phyloP scores from a whole-genome alignment of 495 filamentous ascomycete species.

The Aspergillus wentii region DNA sequence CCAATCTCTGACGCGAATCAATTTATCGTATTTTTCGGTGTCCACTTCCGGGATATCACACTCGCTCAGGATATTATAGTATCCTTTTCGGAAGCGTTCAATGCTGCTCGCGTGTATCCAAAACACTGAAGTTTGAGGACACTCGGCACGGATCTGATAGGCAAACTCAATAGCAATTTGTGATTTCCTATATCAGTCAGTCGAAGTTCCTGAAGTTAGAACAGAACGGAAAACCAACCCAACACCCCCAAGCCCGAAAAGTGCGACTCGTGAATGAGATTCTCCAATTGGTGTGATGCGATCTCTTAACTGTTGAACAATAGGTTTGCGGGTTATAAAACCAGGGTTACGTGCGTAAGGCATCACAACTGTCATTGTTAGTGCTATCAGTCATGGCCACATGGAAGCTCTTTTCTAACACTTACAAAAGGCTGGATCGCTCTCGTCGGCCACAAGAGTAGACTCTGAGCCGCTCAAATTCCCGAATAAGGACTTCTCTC shows the following conservation, averaged over 20 bases:
- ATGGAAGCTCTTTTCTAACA: too few relatives aligned
- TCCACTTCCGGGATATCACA: neutral
- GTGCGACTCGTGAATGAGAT: conserved; percentile 12
- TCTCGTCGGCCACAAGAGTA: neutral
- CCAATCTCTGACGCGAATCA: conserved; percentile 6
- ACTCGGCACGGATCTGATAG: conserved; percentile 16
- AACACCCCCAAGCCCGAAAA: conserved; percentile 25
- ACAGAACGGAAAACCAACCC: conserved; percentile 17
- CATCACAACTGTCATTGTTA: neutral
- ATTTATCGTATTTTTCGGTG: conserved; percentile 2
- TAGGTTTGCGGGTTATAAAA: conserved; percentile 8
- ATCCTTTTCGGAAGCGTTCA: conserved; percentile 31
- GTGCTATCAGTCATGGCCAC: too few relatives aligned
- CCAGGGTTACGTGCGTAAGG: conserved; percentile 3
- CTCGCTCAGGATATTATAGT: conserved; percentile 9
- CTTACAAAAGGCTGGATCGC: conserved; percentile 1
- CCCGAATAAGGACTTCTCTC: conserved; percentile 3
- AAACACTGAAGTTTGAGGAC: conserved; percentile 27
- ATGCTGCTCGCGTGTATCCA: conserved; percentile 36
- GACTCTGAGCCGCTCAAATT: neutral
- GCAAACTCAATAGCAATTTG: conserved; percentile 37
- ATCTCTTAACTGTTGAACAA: conserved; percentile 1
- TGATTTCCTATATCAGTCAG: conserved; percentile 21
- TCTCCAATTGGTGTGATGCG: conserved; percentile 1
- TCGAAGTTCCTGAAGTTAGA: too few relatives aligned